Base-by-base conservation (phyloP, 164 flowering plant species). In the Amborella trichopoda region DNA sequence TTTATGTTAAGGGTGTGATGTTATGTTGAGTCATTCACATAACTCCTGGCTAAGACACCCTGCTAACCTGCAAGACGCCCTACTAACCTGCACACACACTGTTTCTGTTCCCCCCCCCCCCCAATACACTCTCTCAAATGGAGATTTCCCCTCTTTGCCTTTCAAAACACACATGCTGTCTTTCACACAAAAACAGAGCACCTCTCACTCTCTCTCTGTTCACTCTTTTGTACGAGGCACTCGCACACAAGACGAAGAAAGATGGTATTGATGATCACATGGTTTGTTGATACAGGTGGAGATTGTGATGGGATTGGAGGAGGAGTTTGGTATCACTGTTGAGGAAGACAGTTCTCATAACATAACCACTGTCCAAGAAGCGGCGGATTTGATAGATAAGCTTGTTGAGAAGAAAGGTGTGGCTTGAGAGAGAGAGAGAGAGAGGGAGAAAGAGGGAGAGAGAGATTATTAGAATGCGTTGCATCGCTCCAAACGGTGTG, bases 301-400 rank as follows among this genome's bases (percentile, higher is more conserved):
- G 56, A 70, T 73, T 40, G 78, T 73, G n/a, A 73, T 73, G 78
- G 66, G 59, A 38, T 52, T 73, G 2, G 78, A 73, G 40, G 75
- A 73, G 33, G 72, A 53, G 49, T 73, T 73, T 43, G 62, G 46
- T 2, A 68, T 73, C 37, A 57, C 20, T 8, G 75, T 73, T 28
- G 78, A 70, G 49, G 78, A 73, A 46, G 78, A 73, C 22, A 62
- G 39, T 41, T 59, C 78, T 3, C 63, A 67, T 37, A 59, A 45
- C 45, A 73, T 73, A 34, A 54, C 70, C 2, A 73, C 70, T 0
- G 60, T 73, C 16, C 54, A 51, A 57, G 75, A 73, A 53, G 78
- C 70, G 5, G 75, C 78, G 3, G 70, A 73, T 28, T 12, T 73
- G 58, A 70, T 73, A 28, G 78, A 73, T 23, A 57, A 60, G 44